These are phyloP conservation scores for Chenopodium berlandieri DNA, from an alignment of 148 eudicot species.

Conservation along the genomic window DNA sequence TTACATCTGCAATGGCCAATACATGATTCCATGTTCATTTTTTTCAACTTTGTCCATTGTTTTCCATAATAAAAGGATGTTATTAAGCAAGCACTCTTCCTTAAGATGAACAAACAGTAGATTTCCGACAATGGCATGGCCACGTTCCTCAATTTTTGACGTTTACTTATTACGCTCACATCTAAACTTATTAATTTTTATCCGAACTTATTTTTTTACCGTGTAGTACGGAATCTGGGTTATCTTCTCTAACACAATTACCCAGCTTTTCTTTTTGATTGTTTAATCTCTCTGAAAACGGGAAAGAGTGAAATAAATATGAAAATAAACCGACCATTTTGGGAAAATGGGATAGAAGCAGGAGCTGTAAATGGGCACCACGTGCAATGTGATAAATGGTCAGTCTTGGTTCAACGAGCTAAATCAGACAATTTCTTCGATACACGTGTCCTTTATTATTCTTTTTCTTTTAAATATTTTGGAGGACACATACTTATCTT, in stretches of 20 bases:
- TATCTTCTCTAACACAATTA: too few species aligned
- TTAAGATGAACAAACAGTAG: too few species aligned
- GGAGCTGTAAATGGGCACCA: slow-evolving; percentile 8
- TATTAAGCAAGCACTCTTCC: too few species aligned
- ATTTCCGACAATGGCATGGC: background rate
- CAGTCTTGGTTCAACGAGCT: background rate
- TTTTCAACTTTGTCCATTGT: background rate
- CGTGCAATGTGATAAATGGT: slow-evolving; percentile 18
- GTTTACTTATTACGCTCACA: background rate
- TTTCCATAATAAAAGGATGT: too few species aligned
- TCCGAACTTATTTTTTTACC: too few species aligned
- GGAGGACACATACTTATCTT: background rate
- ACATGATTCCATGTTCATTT: background rate
- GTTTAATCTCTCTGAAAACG: background rate
- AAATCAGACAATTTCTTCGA: slow-evolving; percentile 14
- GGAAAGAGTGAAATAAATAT: background rate
- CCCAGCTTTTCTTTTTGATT: background rate
- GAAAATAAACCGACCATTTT: slow-evolving; percentile 22
- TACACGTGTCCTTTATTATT: slow-evolving; percentile 22
- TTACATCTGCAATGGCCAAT: background rate
- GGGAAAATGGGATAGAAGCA: background rate
- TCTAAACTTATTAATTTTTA: too few species aligned
- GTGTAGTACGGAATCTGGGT: too few species aligned
- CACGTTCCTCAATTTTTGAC: too few species aligned
- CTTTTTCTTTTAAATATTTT: background rate